Evolutionary conservation across 495 filamentous ascomycete species (phyloP).

Genomic region (Aspergillus indologenus): DNA sequence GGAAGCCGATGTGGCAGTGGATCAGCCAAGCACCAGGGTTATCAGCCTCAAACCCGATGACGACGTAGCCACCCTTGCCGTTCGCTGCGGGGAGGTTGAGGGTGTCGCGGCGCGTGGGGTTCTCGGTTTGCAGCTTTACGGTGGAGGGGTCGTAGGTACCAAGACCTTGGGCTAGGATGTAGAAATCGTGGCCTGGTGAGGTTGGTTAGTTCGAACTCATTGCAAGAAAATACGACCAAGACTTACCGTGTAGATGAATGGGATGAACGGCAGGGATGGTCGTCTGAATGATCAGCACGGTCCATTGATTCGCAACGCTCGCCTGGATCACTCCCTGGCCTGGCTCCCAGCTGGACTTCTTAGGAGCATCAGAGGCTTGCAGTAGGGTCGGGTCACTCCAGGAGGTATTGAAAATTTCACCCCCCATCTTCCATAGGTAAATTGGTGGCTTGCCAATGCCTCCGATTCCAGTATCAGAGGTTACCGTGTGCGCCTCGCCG

Average conservation of each 20-base stretch:
- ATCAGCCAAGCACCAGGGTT: constrained; percentile 53
- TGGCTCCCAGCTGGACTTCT: constrained; percentile 15
- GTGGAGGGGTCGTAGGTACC: constrained; percentile 9
- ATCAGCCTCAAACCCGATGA: constrained; percentile 54
- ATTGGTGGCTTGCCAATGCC: constrained; percentile 12
- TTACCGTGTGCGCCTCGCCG: not conserved
- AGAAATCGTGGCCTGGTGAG: constrained; percentile 59
- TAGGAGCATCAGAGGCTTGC: constrained; percentile 18
- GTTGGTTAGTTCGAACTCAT: not conserved
- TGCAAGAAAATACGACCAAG: not conserved
- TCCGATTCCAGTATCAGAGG: not conserved
- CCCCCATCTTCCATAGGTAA: constrained; percentile 30
- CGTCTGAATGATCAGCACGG: constrained; percentile 47
- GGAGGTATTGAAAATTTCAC: constrained; percentile 26
- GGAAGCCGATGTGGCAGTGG: constrained; percentile 54
- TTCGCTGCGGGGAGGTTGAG: constrained; percentile 45
- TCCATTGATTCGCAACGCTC: constrained; percentile 60
- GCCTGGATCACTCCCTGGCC: constrained; percentile 36
- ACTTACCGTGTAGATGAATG: constrained; percentile 71
- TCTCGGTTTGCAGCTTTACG: constrained; percentile 17
- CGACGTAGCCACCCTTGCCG: constrained; percentile 31
- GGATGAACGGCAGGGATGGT: constrained; percentile 66
- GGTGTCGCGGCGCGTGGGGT: constrained; percentile 58
- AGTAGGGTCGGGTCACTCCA: constrained; percentile 29
- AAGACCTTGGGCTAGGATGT: constrained; percentile 47